Percentiles rank a stretch among this genome's conserved stretches.
Evolutionary conservation across 2,329 filamentous ascomycete genomes (phyloP).

Genomic region (Calonectria hongkongensis): DNA sequence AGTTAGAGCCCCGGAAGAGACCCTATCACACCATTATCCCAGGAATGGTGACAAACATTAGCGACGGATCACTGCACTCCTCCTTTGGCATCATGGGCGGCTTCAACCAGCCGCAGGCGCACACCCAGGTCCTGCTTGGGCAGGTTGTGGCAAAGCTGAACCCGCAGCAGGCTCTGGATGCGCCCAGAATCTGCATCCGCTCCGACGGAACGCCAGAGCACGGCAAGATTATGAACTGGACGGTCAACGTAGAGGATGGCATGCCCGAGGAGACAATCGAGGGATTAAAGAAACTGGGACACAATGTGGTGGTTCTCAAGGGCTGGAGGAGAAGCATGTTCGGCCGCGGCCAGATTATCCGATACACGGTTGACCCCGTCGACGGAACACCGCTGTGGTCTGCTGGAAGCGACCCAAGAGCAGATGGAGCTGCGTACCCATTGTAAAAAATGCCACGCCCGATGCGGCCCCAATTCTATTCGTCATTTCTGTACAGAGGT

Average conservation of each 20-base stretch:
- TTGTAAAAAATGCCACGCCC: conserved; percentile 52
- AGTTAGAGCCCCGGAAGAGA: conserved; percentile 85
- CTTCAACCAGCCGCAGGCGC: conserved; percentile 98
- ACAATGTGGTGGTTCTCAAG: conserved; percentile 81
- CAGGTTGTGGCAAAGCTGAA: conserved; percentile 88
- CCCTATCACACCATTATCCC: conserved; percentile 99
- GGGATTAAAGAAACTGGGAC: conserved; percentile 81
- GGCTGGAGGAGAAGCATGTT: conserved; percentile 82
- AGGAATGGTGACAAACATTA: conserved; percentile 86
- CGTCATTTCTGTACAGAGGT: conserved; percentile 52
- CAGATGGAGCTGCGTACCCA: conserved; percentile 83
- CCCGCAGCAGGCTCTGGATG: conserved; percentile 92
- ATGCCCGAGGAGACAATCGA: conserved; percentile 81
- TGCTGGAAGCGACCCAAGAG: conserved; percentile 90
- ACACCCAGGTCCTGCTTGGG: conserved; percentile 93
- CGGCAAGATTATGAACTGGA: conserved; percentile 75
- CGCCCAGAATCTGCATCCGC: conserved; percentile 92
- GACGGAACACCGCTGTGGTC: conserved; percentile 87
- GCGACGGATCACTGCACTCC: conserved; percentile 84
- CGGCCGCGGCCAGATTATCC: conserved; percentile 90
- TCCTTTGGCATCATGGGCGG: conserved; percentile 98
- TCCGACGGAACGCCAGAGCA: conserved; percentile 78
- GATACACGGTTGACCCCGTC: conserved; percentile 80
- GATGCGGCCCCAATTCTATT: conserved; percentile 43
- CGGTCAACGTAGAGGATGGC: conserved; percentile 88